Conservation (phyloP, 164 flowering plant genomes). For the Vitis labrusca region DNA sequence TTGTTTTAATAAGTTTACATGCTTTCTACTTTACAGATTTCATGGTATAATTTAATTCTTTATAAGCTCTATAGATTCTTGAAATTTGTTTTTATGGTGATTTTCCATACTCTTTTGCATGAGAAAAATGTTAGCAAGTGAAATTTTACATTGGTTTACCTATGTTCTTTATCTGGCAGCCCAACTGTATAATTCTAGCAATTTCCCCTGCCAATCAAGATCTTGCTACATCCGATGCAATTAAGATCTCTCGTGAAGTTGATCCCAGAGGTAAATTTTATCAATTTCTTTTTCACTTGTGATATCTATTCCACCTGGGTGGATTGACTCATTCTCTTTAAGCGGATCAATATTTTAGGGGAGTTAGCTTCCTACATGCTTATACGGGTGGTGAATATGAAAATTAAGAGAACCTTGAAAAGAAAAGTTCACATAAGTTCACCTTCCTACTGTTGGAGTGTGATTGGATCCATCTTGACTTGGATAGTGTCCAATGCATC, state of each 20-base stretch:
- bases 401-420: no score
- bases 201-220: conserved; percentile 80
- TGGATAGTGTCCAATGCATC: not conserved
- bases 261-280: conserved; percentile 56
- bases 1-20: not conserved
- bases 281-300: not conserved
- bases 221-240: conserved; percentile 76
- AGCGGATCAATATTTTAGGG: no score
- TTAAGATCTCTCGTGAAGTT: conserved; percentile 71
- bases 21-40: not conserved
- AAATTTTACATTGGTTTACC: not conserved
- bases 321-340: not conserved
- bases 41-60: not conserved
- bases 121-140: not conserved
- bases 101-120: not conserved
- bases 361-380: no score
- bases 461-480: not conserved
- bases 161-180: conserved; percentile 34
- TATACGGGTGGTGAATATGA: no score
- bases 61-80: not conserved
- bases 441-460: not conserved
- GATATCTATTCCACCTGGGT: no score
- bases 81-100: not conserved
- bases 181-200: conserved; percentile 62
- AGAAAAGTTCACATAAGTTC: no score